Evolutionary conservation across 1,139 yeast species (phyloP), one percentile per base, ranked within the genome.

Genomic region (Taphrina flavorubra): DNA sequence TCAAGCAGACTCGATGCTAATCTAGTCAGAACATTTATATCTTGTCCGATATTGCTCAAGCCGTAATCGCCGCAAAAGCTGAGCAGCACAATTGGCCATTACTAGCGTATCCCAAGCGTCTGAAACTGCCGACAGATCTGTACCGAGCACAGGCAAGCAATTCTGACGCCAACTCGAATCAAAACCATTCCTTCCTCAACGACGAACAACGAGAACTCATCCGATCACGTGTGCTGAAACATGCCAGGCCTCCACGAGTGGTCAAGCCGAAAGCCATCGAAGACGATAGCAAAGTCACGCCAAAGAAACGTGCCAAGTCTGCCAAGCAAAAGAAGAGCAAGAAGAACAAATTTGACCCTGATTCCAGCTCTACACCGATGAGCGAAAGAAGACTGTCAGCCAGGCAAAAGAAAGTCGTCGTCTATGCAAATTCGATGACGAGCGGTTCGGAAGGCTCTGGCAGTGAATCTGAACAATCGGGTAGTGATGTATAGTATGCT

Each of bases 51-150:
- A 77, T 91, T 59, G 82, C 92, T 0, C 96, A 90, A 76, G 78
- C 88, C 71, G 79, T 86, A 5, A 81, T 92, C 58, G 84, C 87
- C 69, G 86, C 84, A 69, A 79, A 84, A 51, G 85, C 88, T 62
- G 88, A 85, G 55, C 75, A 72, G 51, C 85, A 83, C 74, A 82
- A 81, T 64, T 90, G 97, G 96, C 84, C 84, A 31, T 81, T 89
- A 71, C 85, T 87, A 42, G 86, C 92, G 0, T 92, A 94, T 86
- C 96, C 97, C 0, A 95, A 94, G 0, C 88, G 87, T 73, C 77
- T 89, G 39, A 84, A 84, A 46, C 78, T 91, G 37, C 88, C 95
- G 0, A 78, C 82, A 10, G 74, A 72, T 44, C 39, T 72, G 39
- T 72, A 44, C 53, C 42, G 42, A 14, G 62, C 62, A 31, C 51